Percentiles rank a stretch among this genome's conserved stretches.
phyloP scores from a whole-genome alignment of 768 basidiomycete species.

The Termitomyces sp. region DNA sequence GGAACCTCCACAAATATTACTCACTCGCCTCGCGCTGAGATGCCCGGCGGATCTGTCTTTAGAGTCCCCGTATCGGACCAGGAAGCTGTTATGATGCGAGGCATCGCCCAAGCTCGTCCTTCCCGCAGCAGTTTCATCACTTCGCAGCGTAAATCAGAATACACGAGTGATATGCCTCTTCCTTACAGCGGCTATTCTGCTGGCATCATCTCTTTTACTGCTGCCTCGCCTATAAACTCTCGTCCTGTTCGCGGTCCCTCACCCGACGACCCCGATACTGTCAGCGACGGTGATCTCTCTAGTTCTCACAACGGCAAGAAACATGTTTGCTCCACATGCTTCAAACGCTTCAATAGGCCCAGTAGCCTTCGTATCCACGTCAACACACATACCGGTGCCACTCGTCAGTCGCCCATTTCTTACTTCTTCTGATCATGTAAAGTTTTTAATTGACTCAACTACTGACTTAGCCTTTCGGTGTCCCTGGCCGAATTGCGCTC shows the following conservation, averaged over 20 bases:
- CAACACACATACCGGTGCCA: constrained; percentile 65
- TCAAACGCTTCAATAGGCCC: constrained; percentile 64
- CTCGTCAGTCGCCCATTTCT: constrained; percentile 42
- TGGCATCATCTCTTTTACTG: constrained; percentile 20
- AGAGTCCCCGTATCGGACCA: constrained; percentile 25
- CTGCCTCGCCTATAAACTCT: constrained; percentile 5
- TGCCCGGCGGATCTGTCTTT: constrained; percentile 28
- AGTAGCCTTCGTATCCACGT: constrained; percentile 61
- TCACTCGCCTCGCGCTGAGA: constrained; percentile 1
- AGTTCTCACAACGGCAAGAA: constrained; percentile 30
- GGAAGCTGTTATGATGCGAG: background rate
- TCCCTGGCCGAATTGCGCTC: constrained; percentile 67
- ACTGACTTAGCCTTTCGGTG: constrained; percentile 52
- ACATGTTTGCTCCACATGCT: constrained; percentile 48
- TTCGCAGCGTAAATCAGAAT: background rate
- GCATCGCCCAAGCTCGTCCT: constrained; percentile 10
- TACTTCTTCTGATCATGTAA: background rate
- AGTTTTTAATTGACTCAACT: background rate
- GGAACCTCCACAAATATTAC: constrained; percentile 1
- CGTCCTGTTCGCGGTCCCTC: constrained; percentile 7
- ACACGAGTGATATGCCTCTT: background rate
- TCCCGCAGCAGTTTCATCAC: constrained; percentile 3
- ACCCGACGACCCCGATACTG: constrained; percentile 19
- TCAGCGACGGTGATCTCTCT: constrained; percentile 18
- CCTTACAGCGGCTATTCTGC: constrained; percentile 14